A percentile compares a stretch with the other conserved stretches of the same genome.
Evolutionary conservation across 23 red algal genomes (phyloP).

Genomic region (Gracilariopsis chorda): DNA sequence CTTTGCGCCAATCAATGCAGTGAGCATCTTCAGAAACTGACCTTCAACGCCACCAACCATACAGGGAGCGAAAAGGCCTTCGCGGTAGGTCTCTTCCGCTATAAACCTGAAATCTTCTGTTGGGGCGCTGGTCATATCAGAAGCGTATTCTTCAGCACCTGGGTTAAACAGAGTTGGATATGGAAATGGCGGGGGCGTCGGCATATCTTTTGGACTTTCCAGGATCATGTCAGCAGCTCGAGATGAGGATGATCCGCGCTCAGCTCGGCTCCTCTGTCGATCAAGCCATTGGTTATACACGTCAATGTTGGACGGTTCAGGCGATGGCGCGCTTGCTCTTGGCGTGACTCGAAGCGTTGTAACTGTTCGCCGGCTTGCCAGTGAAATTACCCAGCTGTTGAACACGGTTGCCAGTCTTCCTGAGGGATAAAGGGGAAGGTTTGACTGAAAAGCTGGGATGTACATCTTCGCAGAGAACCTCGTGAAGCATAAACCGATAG

Average conservation of each 20-base stretch:
- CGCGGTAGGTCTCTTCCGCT: constrained; percentile 20
- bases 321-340: too few relatives aligned
- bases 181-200: constrained; percentile 2
- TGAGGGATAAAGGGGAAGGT: too few relatives aligned
- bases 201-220: background rate
- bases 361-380: too few relatives aligned
- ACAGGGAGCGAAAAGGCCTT: constrained; percentile 44
- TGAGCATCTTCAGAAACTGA: constrained; percentile 65
- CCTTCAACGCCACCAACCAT: constrained; percentile 74
- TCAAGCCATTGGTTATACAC: constrained; percentile 45
- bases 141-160: constrained; percentile 48
- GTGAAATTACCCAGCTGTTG: too few relatives aligned
- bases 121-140: constrained; percentile 15
- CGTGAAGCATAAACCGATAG: too few relatives aligned
- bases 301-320: constrained; percentile 20
- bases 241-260: constrained; percentile 1
- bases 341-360: too few relatives aligned
- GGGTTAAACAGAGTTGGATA: constrained; percentile 31
- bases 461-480: too few relatives aligned
- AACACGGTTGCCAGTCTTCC: too few relatives aligned
- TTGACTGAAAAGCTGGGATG: too few relatives aligned
- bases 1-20: constrained; percentile 28
- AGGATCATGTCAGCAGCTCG: background rate
- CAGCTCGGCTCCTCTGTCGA: background rate
- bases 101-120: constrained; percentile 22